phyloP scores from a whole-genome alignment of 2,329 filamentous ascomycete genomes.

The Shiraia bambusicola region DNA sequence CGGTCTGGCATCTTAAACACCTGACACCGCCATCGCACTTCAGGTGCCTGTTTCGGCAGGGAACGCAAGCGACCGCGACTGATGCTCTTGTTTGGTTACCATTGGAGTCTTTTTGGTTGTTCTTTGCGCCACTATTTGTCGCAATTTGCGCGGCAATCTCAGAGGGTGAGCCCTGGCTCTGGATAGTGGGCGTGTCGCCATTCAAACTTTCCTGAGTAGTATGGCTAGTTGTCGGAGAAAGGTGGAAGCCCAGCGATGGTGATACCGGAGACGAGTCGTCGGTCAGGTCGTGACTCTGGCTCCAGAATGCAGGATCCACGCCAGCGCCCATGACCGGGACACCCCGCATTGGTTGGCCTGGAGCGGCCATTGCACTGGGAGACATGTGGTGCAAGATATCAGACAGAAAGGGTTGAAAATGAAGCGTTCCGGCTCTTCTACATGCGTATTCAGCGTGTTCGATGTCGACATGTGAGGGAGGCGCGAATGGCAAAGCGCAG shows the following conservation, averaged over 20 bases:
- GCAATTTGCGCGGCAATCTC: slow-evolving; percentile 23
- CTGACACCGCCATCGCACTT: slow-evolving; percentile 56
- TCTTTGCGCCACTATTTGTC: slow-evolving; percentile 16
- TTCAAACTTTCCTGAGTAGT: slow-evolving; percentile 34
- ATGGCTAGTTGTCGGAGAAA: slow-evolving; percentile 33
- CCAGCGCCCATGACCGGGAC: slow-evolving; percentile 29
- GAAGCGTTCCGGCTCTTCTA: slow-evolving; percentile 15
- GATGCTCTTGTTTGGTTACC: slow-evolving; percentile 33
- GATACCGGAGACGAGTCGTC: slow-evolving; percentile 26
- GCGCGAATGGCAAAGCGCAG: slow-evolving; percentile 10
- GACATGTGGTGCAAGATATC: slow-evolving; percentile 13
- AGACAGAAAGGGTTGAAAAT: slow-evolving; percentile 5
- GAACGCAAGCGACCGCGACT: slow-evolving; percentile 52
- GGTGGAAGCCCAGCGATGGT: slow-evolving; percentile 29
- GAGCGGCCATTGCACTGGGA: slow-evolving; percentile 31
- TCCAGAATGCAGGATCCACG: slow-evolving; percentile 40
- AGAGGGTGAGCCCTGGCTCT: slow-evolving; percentile 37
- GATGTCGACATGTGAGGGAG: slow-evolving; percentile 24
- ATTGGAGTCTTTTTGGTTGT: slow-evolving; percentile 21
- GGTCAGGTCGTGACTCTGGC: slow-evolving; percentile 28
- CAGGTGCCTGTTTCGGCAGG: slow-evolving; percentile 54
- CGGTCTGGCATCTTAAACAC: slow-evolving; percentile 50
- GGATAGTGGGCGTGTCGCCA: slow-evolving; percentile 32
- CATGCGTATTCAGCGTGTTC: slow-evolving; percentile 22
- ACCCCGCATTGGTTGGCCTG: slow-evolving; percentile 25